A percentile compares a stretch with the other conserved stretches of the same genome.
These are phyloP conservation scores for Acorus gramineus DNA, from an alignment of 106 monocot species.

Conservation along the genomic window DNA sequence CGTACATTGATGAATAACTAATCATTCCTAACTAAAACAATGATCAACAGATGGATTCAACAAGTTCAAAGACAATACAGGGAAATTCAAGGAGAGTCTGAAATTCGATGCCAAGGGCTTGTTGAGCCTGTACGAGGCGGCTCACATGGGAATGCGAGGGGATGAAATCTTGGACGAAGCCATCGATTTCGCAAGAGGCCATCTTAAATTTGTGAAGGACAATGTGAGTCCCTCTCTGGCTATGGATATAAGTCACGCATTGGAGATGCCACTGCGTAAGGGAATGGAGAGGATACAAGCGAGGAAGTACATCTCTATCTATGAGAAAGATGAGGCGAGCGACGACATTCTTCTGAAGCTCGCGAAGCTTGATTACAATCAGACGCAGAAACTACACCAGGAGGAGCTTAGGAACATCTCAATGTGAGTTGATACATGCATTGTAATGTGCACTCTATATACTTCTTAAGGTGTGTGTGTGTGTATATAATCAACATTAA, in stretches of 20 bases:
- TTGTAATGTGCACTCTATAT: background rate
- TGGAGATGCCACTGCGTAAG: too few relatives aligned
- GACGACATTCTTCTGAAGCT: background rate
- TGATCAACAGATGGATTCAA: conserved; percentile 4
- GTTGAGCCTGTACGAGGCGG: conserved; percentile 25
- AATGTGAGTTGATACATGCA: background rate
- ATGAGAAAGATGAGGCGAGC: background rate
- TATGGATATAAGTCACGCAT: too few relatives aligned
- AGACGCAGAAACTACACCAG: background rate
- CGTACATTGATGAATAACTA: too few relatives aligned
- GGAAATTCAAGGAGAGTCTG: background rate
- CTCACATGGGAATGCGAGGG: conserved; percentile 11
- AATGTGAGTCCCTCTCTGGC: too few relatives aligned
- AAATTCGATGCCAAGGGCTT: background rate
- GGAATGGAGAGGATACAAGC: background rate
- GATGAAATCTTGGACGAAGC: conserved; percentile 28
- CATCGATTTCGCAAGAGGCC: conserved; percentile 1
- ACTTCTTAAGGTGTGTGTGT: background rate
- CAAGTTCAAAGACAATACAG: conserved; percentile 3
- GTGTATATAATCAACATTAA: background rate
- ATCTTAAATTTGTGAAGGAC: background rate
- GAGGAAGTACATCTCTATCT: background rate
- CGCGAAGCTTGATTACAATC: conserved; percentile 4
- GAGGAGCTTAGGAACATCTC: background rate
- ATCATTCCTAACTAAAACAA: background rate